phyloP scores from a whole-genome alignment of 2,329 filamentous ascomycete species.

The Domatiomyces globalis region DNA sequence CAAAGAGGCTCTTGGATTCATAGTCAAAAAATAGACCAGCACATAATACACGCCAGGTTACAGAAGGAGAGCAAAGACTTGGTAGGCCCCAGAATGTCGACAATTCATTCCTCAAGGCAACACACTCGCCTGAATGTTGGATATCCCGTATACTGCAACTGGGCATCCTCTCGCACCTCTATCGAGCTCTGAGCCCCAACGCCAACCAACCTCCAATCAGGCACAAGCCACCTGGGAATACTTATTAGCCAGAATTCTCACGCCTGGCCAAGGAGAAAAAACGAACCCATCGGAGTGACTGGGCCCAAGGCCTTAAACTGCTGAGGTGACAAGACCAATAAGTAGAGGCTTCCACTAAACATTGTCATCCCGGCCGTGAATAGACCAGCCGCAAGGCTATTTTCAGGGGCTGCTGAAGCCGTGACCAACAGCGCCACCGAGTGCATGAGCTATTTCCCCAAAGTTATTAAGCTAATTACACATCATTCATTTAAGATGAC shows the following conservation, averaged over 20 bases:
- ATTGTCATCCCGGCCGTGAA: conserved; percentile 52
- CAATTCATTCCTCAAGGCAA: background rate
- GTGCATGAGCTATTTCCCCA: conserved; percentile 43
- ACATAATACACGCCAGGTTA: too few species aligned
- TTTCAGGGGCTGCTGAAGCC: conserved; percentile 37
- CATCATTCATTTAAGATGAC: background rate
- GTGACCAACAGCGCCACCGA: conserved; percentile 46
- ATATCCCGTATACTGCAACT: background rate
- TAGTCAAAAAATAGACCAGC: too few species aligned
- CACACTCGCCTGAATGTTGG: too few species aligned
- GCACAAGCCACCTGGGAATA: conserved; percentile 26
- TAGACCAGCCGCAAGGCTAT: conserved; percentile 43
- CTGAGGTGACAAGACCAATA: conserved; percentile 47
- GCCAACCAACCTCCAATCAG: conserved; percentile 52
- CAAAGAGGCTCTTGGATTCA: too few species aligned
- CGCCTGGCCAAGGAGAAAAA: background rate
- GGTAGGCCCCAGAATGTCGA: too few species aligned
- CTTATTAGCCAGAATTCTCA: background rate
- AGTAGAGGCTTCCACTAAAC: conserved; percentile 53
- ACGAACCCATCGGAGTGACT: conserved; percentile 47
- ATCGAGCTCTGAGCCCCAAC: conserved; percentile 7
- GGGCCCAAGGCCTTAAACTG: conserved; percentile 47
- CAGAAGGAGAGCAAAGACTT: too few species aligned
- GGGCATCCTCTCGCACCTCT: background rate
- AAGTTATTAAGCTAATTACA: background rate